Conservation (phyloP, 129 eudicot genomes). For the Pittosporum tobira region DNA sequence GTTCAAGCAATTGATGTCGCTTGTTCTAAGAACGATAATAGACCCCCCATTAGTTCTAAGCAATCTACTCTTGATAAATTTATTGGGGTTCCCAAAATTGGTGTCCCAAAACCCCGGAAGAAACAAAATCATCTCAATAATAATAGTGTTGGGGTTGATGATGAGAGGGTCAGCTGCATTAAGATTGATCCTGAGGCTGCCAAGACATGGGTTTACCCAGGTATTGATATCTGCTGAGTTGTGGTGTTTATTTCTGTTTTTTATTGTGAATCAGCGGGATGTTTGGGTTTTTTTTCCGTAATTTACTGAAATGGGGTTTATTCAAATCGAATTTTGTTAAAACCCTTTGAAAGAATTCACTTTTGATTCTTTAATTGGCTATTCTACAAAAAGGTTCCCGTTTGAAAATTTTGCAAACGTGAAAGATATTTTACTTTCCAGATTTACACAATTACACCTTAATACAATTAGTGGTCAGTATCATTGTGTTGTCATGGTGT, state of each 20-base stretch:
- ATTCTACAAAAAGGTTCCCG: not conserved
- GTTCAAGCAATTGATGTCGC: constrained; percentile 58
- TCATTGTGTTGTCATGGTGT: no score
- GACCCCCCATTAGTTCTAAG: constrained; percentile 24
- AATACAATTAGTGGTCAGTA: no score
- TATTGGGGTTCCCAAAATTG: constrained; percentile 10
- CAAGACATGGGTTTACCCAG: constrained; percentile 85
- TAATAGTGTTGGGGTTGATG: constrained; percentile 13
- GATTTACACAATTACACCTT: no score
- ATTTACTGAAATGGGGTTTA: not conserved
- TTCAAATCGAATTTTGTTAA: not conserved
- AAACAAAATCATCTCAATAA: not conserved
- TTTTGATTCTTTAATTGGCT: no score
- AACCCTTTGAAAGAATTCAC: no score
- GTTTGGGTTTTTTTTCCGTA: not conserved
- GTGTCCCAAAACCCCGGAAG: constrained; percentile 1
- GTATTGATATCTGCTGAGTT: constrained; percentile 19
- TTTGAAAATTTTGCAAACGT: no score
- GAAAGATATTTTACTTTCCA: not conserved
- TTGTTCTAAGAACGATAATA: constrained; percentile 18
- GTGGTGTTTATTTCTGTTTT: not conserved
- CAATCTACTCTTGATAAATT: constrained; percentile 67
- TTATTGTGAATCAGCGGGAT: not conserved
- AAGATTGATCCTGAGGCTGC: constrained; percentile 73
- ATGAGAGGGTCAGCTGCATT: constrained; percentile 23